Base-by-base conservation (phyloP, 768 basidiomycete genomes). In the Auricularia cornea region DNA sequence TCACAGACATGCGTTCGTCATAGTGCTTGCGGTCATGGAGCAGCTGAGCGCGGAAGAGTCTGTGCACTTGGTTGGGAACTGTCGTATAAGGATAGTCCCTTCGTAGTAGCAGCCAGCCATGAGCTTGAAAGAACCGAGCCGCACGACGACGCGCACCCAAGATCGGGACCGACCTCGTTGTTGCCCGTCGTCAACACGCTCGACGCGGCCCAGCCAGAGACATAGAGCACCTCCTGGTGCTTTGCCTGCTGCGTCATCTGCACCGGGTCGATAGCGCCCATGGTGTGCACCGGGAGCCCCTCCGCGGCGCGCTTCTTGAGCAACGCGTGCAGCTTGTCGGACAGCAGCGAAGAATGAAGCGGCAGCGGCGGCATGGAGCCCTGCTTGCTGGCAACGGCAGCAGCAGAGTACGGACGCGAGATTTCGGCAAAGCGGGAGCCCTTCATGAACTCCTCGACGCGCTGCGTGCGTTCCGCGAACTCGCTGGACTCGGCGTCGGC, bases 81-180 rank as follows among this genome's bases (percentile, higher is more conserved):
- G 94, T 96, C 11, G 93, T 94, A 74, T 97, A 97, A 1, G 94
- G 93, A 72, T 97, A 96, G 74, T 98, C 95, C 38, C 88, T 94
- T 64, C 3, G 57, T 28, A 52, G 12, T 28, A 38, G 52, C 40
- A 56, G 54, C 26, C 57, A 61, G 31, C 26, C 33, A 44, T 32
- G 30, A 38, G 31, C 57, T 23, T 31, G 3, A 64, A 26, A 41
- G 20, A 18, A n/a, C 48, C 63, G 44, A 30, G 26, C 51, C 33
- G 1, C 20, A 59, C 3, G 51, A 59, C 12, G n/a, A 32, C 38
- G 65, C 76, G 60, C 68, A 84, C 92, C 90, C 92, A 68, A 94
- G 81, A 75, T 97, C 94, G 26, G 92, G 94, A 18, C 93, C 93
- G 63, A 94, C 90, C 75, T 95, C 92, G 72, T 94, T 95, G 72